phyloP scores from a whole-genome alignment of 2,329 filamentous ascomycete genomes.

The Sporothrix curviconia region DNA sequence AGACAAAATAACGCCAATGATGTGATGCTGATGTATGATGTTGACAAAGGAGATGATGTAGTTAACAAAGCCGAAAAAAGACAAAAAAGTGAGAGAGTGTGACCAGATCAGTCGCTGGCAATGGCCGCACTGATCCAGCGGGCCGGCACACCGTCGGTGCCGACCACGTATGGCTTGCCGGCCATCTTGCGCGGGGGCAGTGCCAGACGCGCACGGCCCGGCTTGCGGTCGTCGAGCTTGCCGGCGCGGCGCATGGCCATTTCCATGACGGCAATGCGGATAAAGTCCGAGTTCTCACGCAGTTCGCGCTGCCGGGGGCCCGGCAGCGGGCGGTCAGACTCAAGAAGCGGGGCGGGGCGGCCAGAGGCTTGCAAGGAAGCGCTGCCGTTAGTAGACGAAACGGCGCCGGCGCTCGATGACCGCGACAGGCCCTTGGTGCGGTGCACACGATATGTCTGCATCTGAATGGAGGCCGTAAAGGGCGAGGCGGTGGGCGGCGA shows the following conservation, averaged over 20 bases:
- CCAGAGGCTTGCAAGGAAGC: not conserved
- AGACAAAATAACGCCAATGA: not conserved
- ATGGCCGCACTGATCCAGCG: constrained; percentile 44
- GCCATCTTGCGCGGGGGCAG: constrained; percentile 57
- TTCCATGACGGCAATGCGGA: constrained; percentile 64
- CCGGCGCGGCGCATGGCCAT: constrained; percentile 63
- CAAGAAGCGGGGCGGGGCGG: not conserved
- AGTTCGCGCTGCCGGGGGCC: constrained; percentile 57
- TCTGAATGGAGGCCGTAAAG: constrained; percentile 63
- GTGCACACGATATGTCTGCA: constrained; percentile 63
- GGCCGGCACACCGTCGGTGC: constrained; percentile 51
- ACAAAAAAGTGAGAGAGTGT: not conserved
- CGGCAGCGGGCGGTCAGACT: constrained; percentile 26
- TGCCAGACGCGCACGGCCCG: constrained; percentile 61
- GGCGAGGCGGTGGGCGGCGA: constrained; percentile 24
- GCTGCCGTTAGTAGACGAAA: not conserved
- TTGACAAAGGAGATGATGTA: not conserved
- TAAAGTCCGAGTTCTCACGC: constrained; percentile 65
- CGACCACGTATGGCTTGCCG: constrained; percentile 49
- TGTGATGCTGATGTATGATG: constrained; percentile 2
- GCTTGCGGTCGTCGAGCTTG: constrained; percentile 59
- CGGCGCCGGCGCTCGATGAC: no score
- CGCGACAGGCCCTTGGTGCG: constrained; percentile 24
- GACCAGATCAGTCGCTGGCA: not conserved
- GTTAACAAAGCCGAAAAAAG: not conserved